Evolutionary conservation across 768 basidiomycete genomes (phyloP).

Genomic region (Boletus rufocinnamomeus): DNA sequence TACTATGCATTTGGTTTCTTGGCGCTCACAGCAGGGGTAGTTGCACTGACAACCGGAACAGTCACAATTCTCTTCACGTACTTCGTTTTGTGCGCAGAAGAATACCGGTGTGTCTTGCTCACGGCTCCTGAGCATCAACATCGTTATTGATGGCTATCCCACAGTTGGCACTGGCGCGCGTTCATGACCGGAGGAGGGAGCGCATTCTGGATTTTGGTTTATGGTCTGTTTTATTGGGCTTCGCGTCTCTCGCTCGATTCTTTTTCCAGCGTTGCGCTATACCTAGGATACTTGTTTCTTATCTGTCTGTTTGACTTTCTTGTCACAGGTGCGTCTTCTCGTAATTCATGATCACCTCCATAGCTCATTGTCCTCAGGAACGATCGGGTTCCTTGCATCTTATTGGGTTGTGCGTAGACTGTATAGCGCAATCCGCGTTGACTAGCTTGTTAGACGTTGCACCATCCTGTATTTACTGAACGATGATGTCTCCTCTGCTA

Average conservation of each 20-base stretch:
- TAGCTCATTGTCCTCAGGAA: conserved; percentile 49
- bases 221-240: conserved; percentile 88
- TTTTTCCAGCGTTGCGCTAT: conserved; percentile 76
- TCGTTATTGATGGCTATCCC: conserved; percentile 5
- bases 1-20: conserved; percentile 98
- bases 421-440: conserved; percentile 81
- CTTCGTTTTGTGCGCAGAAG: conserved; percentile 91
- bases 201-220: conserved; percentile 87
- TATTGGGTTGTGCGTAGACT: conserved; percentile 89
- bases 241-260: conserved; percentile 86
- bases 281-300: conserved; percentile 88
- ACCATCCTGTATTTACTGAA: conserved; percentile 16
- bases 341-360: neutral
- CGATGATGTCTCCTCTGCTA: neutral
- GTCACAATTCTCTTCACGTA: conserved; percentile 88
- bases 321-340: conserved; percentile 61
- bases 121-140: neutral
- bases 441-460: conserved; percentile 37
- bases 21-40: conserved; percentile 81
- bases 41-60: conserved; percentile 85
- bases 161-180: conserved; percentile 96
- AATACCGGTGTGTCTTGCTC: conserved; percentile 66
- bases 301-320: conserved; percentile 85
- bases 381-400: conserved; percentile 88
- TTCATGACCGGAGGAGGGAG: conserved; percentile 92